Base-by-base conservation (phyloP, 495 filamentous ascomycete species). In the Rhizodiscina lignyota region DNA sequence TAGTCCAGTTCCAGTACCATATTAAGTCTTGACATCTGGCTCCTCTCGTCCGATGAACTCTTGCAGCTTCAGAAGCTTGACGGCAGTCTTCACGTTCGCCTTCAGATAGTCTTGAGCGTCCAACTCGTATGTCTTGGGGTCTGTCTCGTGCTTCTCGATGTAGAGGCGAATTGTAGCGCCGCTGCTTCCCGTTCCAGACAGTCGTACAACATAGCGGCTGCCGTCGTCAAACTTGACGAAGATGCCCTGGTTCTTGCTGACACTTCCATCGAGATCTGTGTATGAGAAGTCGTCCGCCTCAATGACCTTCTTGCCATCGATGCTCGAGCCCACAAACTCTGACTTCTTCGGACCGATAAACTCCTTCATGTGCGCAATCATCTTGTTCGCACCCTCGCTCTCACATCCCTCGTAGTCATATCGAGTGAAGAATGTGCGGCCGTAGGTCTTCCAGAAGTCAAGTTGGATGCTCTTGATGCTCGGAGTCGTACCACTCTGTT, bases 351-450 rank as follows among this genome's bases (percentile, higher is more conserved):
- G 69, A 13, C 8, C 13, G 49, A 79, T 70, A 34, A 72, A 56
- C 44, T 68, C 68, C 36, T 74, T 68, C 43, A 97, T 61, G 26
- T 77, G 75, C 39, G 68, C 74, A 29, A 91, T 75, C 28, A 97
- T 71, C 62, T 85, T 83, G 62, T 80, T 81, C 20, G 91, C 91
- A 33, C 81, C 86, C 2, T 83, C 82, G 38, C 72, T 77, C 57
- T 91, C 82, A 41, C 92, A 85, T 39, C 87, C 74, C 61, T 97
- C 89, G 61, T 89, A 97, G 60, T 97, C 89, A 59, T 94, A 96
- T 31, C 89, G 83, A 19, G 89, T 97, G 70, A 97, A 97, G 70
- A 94, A 97, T 15, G 87, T 94, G 28, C 89, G 82, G 44, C 89
- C 89, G 52, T 97, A 97, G 37, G 72, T 84, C 43, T 76, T 69